Percentiles rank a stretch among this genome's conserved stretches.
These are phyloP conservation scores for Didymella glomerata DNA, from an alignment of 2,329 filamentous ascomycete genomes.

Conservation along the genomic window DNA sequence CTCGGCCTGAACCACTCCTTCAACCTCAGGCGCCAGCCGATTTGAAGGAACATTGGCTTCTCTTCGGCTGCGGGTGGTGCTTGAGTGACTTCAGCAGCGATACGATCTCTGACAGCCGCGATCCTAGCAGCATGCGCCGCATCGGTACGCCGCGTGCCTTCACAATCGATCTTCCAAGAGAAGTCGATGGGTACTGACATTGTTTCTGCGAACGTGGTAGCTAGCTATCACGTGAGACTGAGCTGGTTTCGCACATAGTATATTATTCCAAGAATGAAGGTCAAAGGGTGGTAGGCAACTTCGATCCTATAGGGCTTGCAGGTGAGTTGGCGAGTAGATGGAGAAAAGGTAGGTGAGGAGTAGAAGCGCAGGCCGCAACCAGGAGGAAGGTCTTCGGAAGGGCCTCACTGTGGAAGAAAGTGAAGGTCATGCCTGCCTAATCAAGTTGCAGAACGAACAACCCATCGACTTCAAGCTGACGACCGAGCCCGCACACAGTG, in stretches of 20 bases:
- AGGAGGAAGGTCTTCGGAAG: neutral
- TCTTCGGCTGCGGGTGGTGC: neutral
- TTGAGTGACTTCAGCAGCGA: neutral
- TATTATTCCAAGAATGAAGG: neutral
- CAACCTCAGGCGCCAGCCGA: neutral
- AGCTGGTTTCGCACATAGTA: neutral
- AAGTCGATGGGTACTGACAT: neutral
- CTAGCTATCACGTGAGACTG: neutral
- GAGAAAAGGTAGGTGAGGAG: neutral
- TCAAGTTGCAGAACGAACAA: neutral
- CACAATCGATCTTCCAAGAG: neutral
- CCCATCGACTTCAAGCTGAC: neutral
- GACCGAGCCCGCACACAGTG: too few relatives aligned
- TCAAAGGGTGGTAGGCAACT: neutral
- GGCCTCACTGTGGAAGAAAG: neutral
- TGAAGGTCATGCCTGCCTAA: neutral
- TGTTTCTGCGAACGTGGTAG: neutral
- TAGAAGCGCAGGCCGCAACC: neutral
- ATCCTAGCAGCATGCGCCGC: neutral
- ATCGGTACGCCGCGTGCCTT: neutral
- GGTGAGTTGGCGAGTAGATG: neutral
- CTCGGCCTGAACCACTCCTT: neutral
- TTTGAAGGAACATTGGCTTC: neutral
- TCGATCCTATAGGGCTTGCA: neutral
- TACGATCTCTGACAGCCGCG: neutral